Evolutionary conservation across 2,329 filamentous ascomycete species (phyloP), one percentile per base, ranked within the genome.

Genomic region (Trichoderma asperellum): DNA sequence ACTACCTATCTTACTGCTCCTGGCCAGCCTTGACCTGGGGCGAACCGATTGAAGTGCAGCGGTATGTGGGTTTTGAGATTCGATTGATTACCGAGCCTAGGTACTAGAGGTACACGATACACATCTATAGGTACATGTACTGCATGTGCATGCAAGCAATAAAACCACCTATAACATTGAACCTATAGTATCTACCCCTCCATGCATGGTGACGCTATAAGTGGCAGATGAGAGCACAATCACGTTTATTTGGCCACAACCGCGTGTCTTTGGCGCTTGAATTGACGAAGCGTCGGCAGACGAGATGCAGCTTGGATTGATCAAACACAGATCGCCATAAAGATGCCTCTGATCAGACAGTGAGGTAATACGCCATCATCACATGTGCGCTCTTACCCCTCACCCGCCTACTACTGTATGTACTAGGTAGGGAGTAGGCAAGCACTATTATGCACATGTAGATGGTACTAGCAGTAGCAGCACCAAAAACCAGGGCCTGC

Each of bases 331-430:
- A 35, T 62, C 27, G 29, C 32, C 43, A 49, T 8, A 16, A 32
- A 49, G 7, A 49, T 27, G 27, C 8, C 56, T 16, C 2, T 27
- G 14, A 37, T n/a, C 6, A 58, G 55, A 24, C 29, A 18, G 11
- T 27, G 35, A 8, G n/a, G 59, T 24, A 52, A 62, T 35, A 52
- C 35, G 14, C 29, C 16, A 21, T 16, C 21, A 64, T 64, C 61
- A 64, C 49, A 64, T 64, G 61, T 12, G 49, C 35, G 12, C 35
- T 12, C 61, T 40, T 55, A 55, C 61, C 61, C 61, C 61, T 64
- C 61, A 64, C 27, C 24, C 2, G 24, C 7, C 24, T 24, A 24
- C 24, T 24, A 24, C 24, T 24, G 24, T 24, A 24, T 24, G 24
- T 24, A 24, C 24, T 24, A 24, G 24, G 24, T 24, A 24, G 24